Evolutionary conservation across 2,329 filamentous ascomycete species (phyloP).

Genomic region (Aspergillus flavus): DNA sequence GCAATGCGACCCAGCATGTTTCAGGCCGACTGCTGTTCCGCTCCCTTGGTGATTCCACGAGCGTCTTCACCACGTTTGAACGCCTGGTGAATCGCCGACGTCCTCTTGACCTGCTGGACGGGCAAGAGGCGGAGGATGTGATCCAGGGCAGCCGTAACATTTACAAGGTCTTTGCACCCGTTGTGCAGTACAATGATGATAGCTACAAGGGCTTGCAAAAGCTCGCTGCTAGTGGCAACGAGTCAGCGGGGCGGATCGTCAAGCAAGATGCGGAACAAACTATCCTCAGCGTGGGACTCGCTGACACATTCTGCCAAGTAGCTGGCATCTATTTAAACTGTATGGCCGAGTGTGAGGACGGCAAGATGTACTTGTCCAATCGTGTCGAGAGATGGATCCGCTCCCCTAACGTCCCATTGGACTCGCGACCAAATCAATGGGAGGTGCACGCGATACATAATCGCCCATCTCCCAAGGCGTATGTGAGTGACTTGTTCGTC

Average conservation of each 20-base stretch:
- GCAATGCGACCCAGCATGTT: conserved; percentile 24
- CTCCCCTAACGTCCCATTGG: conserved; percentile 16
- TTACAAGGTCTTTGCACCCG: conserved; percentile 22
- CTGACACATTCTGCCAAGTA: conserved; percentile 34
- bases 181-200: conserved; percentile 21
- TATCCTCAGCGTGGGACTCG: conserved; percentile 27
- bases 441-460: conserved; percentile 28
- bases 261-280: conserved; percentile 16
- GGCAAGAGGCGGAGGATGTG: conserved; percentile 18
- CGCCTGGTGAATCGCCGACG: conserved; percentile 38
- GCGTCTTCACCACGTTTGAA: conserved; percentile 34
- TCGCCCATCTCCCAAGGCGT: conserved; percentile 18
- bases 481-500: conserved; percentile 33
- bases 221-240: conserved; percentile 21
- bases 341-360: conserved; percentile 24
- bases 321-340: conserved; percentile 41
- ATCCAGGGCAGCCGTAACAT: conserved; percentile 21
- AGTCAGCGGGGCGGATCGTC: conserved; percentile 26
- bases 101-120: conserved; percentile 17
- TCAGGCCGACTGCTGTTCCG: conserved; percentile 28
- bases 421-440: conserved; percentile 18
- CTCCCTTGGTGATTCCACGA: background rate
- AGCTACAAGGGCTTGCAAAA: conserved; percentile 20
- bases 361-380: conserved; percentile 33
- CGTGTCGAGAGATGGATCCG: conserved; percentile 30